Evolutionary conservation across 1,284 basidiomycete species (phyloP).

Genomic region (Hemileia vastatrix): DNA sequence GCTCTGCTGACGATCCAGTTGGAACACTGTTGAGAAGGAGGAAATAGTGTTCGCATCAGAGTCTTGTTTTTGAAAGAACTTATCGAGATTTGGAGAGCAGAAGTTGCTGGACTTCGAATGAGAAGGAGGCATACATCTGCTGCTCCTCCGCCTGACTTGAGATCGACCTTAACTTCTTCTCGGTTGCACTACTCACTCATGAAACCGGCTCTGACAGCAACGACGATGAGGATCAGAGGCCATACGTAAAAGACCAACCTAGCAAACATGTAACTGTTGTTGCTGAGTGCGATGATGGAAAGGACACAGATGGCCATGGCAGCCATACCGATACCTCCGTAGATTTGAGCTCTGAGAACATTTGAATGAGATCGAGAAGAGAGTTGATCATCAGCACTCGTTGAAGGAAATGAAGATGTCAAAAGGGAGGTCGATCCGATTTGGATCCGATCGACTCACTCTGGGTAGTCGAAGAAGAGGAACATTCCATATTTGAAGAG

Average conservation of each 20-base stretch:
- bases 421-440: not conserved
- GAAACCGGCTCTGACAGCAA: slow-evolving; percentile 58
- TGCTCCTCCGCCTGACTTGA: not conserved
- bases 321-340: slow-evolving; percentile 59
- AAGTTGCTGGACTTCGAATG: not conserved
- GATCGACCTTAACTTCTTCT: slow-evolving; percentile 51
- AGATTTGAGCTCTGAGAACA: slow-evolving; percentile 55
- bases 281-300: slow-evolving; percentile 58
- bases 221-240: slow-evolving; percentile 61
- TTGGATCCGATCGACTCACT: slow-evolving; percentile 50
- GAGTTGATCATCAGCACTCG: slow-evolving; percentile 7
- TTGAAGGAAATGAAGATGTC: no score
- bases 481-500: slow-evolving; percentile 58
- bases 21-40: no score
- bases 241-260: slow-evolving; percentile 60
- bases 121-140: not conserved
- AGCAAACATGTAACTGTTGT: slow-evolving; percentile 62
- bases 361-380: slow-evolving; percentile 7
- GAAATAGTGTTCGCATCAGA: no score
- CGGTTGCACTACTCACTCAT: slow-evolving; percentile 65
- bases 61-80: no score
- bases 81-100: no score
- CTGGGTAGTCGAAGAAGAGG: slow-evolving; percentile 60
- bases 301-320: slow-evolving; percentile 54
- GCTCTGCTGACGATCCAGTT: no score